Conservation (phyloP, 2,329 filamentous ascomycete genomes). For the Blastomyces gilchristii region DNA sequence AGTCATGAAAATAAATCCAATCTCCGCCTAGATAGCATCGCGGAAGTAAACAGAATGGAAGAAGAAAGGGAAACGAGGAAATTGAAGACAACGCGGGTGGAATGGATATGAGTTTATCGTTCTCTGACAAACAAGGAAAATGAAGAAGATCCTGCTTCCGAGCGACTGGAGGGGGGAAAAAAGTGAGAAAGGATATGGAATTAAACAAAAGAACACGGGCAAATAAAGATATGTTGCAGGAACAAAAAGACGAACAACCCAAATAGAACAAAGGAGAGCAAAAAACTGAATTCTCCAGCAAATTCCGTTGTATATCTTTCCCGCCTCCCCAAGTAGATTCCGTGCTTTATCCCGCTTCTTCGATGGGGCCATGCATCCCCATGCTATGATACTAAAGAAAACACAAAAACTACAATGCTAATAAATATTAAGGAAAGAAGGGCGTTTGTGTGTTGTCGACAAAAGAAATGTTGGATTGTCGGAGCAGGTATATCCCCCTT, state of each 20-base stretch:
- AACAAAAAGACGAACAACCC: neutral
- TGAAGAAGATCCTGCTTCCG: neutral
- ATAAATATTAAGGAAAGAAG: neutral
- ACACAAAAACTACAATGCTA: neutral
- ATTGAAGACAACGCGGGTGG: conserved; percentile 24
- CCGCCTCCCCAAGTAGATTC: neutral
- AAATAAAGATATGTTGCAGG: neutral
- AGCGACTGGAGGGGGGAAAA: neutral
- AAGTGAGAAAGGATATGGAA: neutral
- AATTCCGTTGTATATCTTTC: neutral
- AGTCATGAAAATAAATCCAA: neutral
- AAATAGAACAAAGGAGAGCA: neutral
- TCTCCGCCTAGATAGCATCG: neutral
- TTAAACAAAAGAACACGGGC: neutral
- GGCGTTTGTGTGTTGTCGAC: neutral
- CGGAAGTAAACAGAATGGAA: neutral
- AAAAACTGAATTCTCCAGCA: neutral
- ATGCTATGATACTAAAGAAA: neutral
- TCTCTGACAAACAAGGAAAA: neutral
- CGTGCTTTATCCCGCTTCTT: neutral
- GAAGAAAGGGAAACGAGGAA: conserved; percentile 4
- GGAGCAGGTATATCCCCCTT: neutral
- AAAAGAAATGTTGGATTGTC: neutral
- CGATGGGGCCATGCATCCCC: neutral
- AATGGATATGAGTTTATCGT: neutral